Percentiles rank a stretch among this genome's conserved stretches.
Evolutionary conservation across 2,329 filamentous ascomycete species (phyloP).

Genomic region (Stagonosporopsis vannaccii): DNA sequence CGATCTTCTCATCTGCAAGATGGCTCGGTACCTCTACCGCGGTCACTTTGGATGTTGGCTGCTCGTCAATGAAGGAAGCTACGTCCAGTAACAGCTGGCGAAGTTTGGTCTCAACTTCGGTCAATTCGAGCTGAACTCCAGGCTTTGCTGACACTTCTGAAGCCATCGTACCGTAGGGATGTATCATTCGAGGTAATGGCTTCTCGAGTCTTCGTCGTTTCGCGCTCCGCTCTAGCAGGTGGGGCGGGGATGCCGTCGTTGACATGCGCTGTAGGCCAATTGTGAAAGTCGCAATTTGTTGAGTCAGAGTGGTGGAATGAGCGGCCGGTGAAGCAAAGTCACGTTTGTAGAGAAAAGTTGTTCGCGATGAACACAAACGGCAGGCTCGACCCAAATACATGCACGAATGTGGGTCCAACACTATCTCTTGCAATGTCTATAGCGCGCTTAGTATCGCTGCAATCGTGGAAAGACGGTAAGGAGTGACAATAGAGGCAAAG

Average conservation of each 20-base stretch:
- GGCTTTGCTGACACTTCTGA: constrained; percentile 22
- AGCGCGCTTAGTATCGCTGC: constrained; percentile 2
- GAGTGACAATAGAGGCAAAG: constrained; percentile 8
- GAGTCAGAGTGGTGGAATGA: constrained; percentile 13
- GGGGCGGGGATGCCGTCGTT: constrained; percentile 27
- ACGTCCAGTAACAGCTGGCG: constrained; percentile 82
- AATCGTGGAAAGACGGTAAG: constrained; percentile 1
- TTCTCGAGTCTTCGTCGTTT: constrained; percentile 43
- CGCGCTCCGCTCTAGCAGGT: constrained; percentile 34
- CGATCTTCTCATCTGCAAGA: constrained; percentile 55
- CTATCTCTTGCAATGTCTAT: constrained; percentile 7
- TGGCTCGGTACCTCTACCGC: constrained; percentile 53
- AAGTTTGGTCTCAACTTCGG: constrained; percentile 73
- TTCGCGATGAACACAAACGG: constrained; percentile 38
- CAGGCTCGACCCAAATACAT: constrained; percentile 41
- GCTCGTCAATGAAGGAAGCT: constrained; percentile 69
- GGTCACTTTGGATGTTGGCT: constrained; percentile 42
- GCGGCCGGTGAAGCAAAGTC: constrained; percentile 22
- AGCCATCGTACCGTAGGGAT: constrained; percentile 41
- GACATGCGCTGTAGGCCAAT: constrained; percentile 40
- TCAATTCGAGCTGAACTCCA: constrained; percentile 63
- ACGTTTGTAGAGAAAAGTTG: constrained; percentile 33
- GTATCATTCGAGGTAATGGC: constrained; percentile 28
- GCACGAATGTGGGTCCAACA: constrained; percentile 30
- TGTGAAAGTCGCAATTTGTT: constrained; percentile 5